phyloP scores from a whole-genome alignment of 2,329 filamentous ascomycete species.

The Macrophomina pseudophaseolina region DNA sequence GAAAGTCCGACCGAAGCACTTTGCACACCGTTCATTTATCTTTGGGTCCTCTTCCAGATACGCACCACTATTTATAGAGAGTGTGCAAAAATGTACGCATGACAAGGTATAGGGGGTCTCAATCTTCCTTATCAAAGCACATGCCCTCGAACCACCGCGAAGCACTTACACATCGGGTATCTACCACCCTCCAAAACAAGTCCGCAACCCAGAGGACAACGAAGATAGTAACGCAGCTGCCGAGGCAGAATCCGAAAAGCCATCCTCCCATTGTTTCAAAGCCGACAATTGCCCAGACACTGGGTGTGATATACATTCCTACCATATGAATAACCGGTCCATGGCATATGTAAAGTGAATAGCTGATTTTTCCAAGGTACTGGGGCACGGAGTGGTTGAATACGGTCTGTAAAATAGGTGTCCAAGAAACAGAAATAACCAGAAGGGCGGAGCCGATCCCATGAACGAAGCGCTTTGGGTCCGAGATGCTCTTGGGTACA shows the following conservation, averaged over 20 bases:
- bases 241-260: neutral
- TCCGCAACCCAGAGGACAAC: neutral
- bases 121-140: neutral
- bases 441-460: neutral
- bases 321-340: slow-evolving; percentile 10
- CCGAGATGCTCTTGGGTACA: neutral
- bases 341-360: slow-evolving; percentile 2
- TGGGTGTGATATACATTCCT: neutral
- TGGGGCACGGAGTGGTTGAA: neutral
- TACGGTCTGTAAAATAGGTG: neutral
- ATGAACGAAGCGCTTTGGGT: slow-evolving; percentile 1
- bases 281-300: neutral
- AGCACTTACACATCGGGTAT: neutral
- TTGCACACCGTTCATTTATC: too few species aligned
- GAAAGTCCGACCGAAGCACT: too few species aligned
- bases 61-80: neutral
- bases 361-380: slow-evolving; percentile 1
- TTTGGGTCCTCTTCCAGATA: too few species aligned
- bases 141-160: neutral
- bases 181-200: slow-evolving; percentile 1
- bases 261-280: neutral
- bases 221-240: neutral
- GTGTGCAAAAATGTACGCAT: neutral
- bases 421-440: neutral
- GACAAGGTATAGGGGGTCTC: neutral